Conservation (phyloP, 2,329 filamentous ascomycete genomes). For the Claviceps arundinis region DNA sequence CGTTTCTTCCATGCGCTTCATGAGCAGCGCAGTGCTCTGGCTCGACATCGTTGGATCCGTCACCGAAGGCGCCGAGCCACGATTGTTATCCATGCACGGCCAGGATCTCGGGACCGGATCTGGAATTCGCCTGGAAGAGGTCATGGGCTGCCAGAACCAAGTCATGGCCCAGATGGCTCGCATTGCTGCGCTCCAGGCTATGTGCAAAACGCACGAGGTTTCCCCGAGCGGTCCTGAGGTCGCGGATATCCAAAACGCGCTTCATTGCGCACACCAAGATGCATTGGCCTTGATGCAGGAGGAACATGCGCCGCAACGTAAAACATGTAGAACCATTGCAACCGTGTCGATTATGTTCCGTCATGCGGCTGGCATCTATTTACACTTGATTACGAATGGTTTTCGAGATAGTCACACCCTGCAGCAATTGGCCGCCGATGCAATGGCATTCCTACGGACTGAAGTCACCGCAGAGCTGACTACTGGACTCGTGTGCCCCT, state of each 20-base stretch:
- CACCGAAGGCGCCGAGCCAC: conserved; percentile 5
- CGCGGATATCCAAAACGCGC: background rate
- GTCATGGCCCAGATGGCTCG: conserved; percentile 11
- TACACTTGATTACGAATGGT: background rate
- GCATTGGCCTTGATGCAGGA: background rate
- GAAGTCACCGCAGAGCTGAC: background rate
- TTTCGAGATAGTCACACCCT: background rate
- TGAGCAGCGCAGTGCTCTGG: conserved; percentile 11
- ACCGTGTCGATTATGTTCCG: background rate
- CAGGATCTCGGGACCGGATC: background rate
- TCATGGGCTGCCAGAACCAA: conserved; percentile 12
- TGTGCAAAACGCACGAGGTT: background rate
- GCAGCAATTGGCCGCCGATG: background rate
- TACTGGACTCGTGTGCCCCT: background rate
- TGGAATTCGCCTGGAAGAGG: conserved; percentile 9
- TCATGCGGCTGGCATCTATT: background rate
- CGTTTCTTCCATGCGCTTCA: conserved; percentile 8
- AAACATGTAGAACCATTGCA: background rate
- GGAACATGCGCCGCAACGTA: background rate
- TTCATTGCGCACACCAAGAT: background rate
- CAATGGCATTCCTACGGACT: background rate
- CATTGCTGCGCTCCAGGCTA: background rate
- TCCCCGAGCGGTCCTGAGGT: background rate
- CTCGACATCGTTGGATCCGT: conserved; percentile 10
- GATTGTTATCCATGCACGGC: conserved; percentile 7